These are phyloP conservation scores for Venturiaceae sp. DNA, from an alignment of 2,329 filamentous ascomycete genomes.

Conservation along the genomic window DNA sequence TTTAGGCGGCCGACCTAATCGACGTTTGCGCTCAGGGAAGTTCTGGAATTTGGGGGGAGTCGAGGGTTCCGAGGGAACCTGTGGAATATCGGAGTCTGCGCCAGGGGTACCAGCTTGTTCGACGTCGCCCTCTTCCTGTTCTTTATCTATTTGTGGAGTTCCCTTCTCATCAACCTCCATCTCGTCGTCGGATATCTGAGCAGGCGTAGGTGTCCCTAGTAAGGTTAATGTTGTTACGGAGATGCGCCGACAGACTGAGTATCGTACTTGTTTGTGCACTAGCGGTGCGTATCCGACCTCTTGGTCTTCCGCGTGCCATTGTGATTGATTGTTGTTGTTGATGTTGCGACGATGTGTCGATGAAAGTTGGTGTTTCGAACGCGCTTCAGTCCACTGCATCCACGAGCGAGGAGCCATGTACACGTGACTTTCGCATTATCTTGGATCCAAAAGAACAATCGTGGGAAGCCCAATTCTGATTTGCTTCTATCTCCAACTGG, in stretches of 20 bases:
- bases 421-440: too few relatives aligned
- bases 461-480: too few relatives aligned
- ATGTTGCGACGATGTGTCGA: background rate
- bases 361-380: too few relatives aligned
- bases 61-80: slow-evolving; percentile 21
- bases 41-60: slow-evolving; percentile 41
- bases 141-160: background rate
- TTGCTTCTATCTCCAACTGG: too few relatives aligned
- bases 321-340: background rate
- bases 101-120: slow-evolving; percentile 33
- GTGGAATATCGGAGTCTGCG: slow-evolving; percentile 35
- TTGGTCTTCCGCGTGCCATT: slow-evolving; percentile 2
- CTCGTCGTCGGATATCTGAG: slow-evolving; percentile 6
- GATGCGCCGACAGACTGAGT: background rate
- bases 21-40: slow-evolving; percentile 56
- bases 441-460: too few relatives aligned
- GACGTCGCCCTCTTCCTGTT: slow-evolving; percentile 32
- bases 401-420: too few relatives aligned
- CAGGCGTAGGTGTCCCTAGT: slow-evolving; percentile 9
- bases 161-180: slow-evolving; percentile 4
- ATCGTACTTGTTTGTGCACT: background rate
- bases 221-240: background rate
- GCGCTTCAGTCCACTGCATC: too few relatives aligned
- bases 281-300: background rate
- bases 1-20: slow-evolving; percentile 79